Conservation (phyloP, 2,329 filamentous ascomycete genomes). For the Calonectria pseudoreteaudii region DNA sequence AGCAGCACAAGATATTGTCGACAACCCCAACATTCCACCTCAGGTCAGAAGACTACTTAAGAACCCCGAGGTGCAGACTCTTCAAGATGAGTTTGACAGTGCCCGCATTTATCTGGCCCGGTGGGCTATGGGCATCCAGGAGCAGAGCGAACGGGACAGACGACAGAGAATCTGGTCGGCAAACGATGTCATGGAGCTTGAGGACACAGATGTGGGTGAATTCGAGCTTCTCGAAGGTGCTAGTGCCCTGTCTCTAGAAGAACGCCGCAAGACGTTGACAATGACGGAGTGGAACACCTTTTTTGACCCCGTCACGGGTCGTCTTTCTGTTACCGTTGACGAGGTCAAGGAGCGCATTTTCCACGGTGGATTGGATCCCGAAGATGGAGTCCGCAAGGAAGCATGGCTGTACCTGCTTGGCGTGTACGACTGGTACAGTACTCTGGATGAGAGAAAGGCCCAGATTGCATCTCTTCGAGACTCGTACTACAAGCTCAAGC, state of each 20-base stretch:
- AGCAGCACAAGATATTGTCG: slow-evolving; percentile 90
- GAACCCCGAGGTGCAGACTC: slow-evolving; percentile 92
- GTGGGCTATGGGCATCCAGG: slow-evolving; percentile 99
- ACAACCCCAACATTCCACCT: slow-evolving; percentile 91
- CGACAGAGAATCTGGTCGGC: slow-evolving; percentile 93
- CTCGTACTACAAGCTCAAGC: slow-evolving; percentile 94
- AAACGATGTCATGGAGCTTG: slow-evolving; percentile 90
- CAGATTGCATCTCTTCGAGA: slow-evolving; percentile 88
- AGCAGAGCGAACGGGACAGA: slow-evolving; percentile 91
- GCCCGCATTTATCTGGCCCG: slow-evolving; percentile 92
- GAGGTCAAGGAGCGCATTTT: slow-evolving; percentile 98
- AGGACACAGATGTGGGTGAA: slow-evolving; percentile 93
- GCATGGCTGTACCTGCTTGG: slow-evolving; percentile 96
- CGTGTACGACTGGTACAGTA: slow-evolving; percentile 94
- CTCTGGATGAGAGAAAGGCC: slow-evolving; percentile 83
- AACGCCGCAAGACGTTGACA: slow-evolving; percentile 81
- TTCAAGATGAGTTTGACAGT: slow-evolving; percentile 98
- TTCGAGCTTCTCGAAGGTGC: slow-evolving; percentile 93
- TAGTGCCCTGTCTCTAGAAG: slow-evolving; percentile 78
- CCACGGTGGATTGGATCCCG: slow-evolving; percentile 88
- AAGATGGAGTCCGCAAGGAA: slow-evolving; percentile 94
- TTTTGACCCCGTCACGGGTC: slow-evolving; percentile 82
- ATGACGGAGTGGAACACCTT: slow-evolving; percentile 91
- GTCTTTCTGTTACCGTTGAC: slow-evolving; percentile 82
- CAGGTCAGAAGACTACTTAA: slow-evolving; percentile 86